Percentiles rank a stretch among this genome's conserved stretches.
Conservation (phyloP, 345 rosid genomes). For the Aquilaria yunnanensis region DNA sequence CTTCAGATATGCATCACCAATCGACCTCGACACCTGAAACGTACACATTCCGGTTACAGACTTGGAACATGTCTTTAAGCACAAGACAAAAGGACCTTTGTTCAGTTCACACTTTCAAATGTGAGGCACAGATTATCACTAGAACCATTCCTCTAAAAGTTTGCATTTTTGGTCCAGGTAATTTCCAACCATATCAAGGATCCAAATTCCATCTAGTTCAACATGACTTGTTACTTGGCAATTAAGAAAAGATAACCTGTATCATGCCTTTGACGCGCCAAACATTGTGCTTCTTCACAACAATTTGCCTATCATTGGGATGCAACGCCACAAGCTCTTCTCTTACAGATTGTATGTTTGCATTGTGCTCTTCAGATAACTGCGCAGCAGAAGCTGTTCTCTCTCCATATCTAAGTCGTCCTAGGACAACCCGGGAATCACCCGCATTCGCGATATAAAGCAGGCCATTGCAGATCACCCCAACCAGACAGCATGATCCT, state of each 20-base stretch:
- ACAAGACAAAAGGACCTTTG: neutral
- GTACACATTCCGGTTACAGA: neutral
- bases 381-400: slow-evolving; percentile 46
- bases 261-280: slow-evolving; percentile 91
- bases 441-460: slow-evolving; percentile 68
- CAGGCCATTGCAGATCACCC: slow-evolving; percentile 56
- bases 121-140: too few relatives aligned
- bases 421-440: slow-evolving; percentile 72
- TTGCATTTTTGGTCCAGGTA: too few relatives aligned
- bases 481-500: slow-evolving; percentile 80
- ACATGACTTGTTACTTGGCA: too few relatives aligned
- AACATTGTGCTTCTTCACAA: slow-evolving; percentile 47
- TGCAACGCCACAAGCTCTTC: slow-evolving; percentile 57
- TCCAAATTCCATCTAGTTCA: too few relatives aligned
- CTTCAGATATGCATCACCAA: slow-evolving; percentile 84
- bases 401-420: slow-evolving; percentile 37
- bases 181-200: too few relatives aligned
- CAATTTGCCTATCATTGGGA: slow-evolving; percentile 63
- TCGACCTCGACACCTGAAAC: slow-evolving; percentile 68
- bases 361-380: slow-evolving; percentile 73
- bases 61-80: neutral
- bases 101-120: too few relatives aligned
- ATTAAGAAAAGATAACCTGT: slow-evolving; percentile 40
- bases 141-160: too few relatives aligned
- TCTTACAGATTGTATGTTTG: slow-evolving; percentile 51